These are phyloP conservation scores for Candida sithepensis DNA, from an alignment of 805 yeast species.

Conservation along the genomic window DNA sequence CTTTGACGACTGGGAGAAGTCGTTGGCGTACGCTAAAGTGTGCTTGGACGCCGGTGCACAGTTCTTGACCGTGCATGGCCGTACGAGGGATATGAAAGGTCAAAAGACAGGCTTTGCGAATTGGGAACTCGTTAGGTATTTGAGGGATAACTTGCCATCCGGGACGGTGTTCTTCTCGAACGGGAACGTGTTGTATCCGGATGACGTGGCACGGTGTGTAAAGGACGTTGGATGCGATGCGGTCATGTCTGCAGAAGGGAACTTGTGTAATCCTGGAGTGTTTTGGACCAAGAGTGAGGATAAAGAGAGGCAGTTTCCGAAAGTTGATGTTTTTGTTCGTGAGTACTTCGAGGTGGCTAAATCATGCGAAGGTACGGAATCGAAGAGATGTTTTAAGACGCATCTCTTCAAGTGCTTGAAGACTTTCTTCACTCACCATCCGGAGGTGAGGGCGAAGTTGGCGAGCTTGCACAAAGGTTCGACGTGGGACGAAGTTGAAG, in stretches of 20 bases:
- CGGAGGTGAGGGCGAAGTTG: constrained; percentile 71
- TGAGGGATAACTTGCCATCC: constrained; percentile 71
- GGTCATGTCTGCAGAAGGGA: constrained; percentile 97
- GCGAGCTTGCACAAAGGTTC: constrained; percentile 45
- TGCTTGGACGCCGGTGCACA: constrained; percentile 93
- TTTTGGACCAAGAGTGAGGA: constrained; percentile 58
- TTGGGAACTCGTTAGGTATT: constrained; percentile 73
- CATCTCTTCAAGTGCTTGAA: constrained; percentile 85
- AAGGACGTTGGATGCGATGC: constrained; percentile 72
- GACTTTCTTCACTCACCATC: constrained; percentile 72
- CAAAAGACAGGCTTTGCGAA: constrained; percentile 94
- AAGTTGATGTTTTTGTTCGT: constrained; percentile 78
- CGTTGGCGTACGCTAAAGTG: constrained; percentile 83
- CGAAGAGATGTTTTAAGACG: constrained; percentile 81
- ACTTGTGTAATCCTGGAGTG: constrained; percentile 88
- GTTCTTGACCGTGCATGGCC: constrained; percentile 89
- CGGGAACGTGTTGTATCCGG: constrained; percentile 90
- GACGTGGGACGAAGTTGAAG: constrained; percentile 44
- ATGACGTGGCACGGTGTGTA: constrained; percentile 71
- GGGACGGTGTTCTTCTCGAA: constrained; percentile 91
- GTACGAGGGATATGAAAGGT: constrained; percentile 97
- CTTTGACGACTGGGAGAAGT: constrained; percentile 78
- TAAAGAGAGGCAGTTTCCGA: constrained; percentile 66
- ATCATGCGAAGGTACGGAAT: constrained; percentile 60
- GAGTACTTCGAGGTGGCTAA: constrained; percentile 87